Evolutionary conservation across 352 stramenopile genomes (phyloP), one percentile per base, ranked within the genome.

Genomic region (Detonula confervacea): DNA sequence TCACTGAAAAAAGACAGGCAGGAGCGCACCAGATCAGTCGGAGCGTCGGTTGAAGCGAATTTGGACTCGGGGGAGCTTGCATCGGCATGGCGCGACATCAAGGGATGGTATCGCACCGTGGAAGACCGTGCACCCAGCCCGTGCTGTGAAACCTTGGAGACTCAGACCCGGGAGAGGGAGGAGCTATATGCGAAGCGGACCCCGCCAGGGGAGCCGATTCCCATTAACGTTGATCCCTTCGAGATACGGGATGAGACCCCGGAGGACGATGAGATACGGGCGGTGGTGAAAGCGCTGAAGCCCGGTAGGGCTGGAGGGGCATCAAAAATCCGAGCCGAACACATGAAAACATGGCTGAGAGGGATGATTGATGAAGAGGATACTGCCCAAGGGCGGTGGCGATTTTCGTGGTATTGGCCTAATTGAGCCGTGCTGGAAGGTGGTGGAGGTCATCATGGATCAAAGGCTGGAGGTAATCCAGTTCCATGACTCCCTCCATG

Each of bases 91-190:
- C 9, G 57, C 0, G 9, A 9, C 6, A 5, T 60, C 6, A 73
- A 81, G 30, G 46, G 54, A 14, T 81, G 51, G 72, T 81, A 81
- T 47, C 52, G 63, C 0, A 44, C 9, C 12, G 72, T 27, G 0
- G 55, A 65, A 30, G 72, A 63, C 20, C 24, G 14, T 27, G 24
- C 73, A 22, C 44, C 52, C 7, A 56, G 42, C 16, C 63, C 73
- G 2, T 71, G 64, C 56, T 65, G 54, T 24, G 24, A 65, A 14
- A 22, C 52, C 12, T 67, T 81, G 59, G 73, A 68, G 18, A 33
- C 8, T 16, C 73, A 72, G 27, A 81, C 55, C 1, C 25, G 20
- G 30, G 73, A 72, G 33, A 35, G 56, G n/a, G 67, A 46, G 16
- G 25, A 70, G n/a, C 25, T 81, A 6, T 56, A 56, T 56, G 47